Conservation (phyloP, 2,329 filamentous ascomycete genomes). For the Fusarium floridanum region DNA sequence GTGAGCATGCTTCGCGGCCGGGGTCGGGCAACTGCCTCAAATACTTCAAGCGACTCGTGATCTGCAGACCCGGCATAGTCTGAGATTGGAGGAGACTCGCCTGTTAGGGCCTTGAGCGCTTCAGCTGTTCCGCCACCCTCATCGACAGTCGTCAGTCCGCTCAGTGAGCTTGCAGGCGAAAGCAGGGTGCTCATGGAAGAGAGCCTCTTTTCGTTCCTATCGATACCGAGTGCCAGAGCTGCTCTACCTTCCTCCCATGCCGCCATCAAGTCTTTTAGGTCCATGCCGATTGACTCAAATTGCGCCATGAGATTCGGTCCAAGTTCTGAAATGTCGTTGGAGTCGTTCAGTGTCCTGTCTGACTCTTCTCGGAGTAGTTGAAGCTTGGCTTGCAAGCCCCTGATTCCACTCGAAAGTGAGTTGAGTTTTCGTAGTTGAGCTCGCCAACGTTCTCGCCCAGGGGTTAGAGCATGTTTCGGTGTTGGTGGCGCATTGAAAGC, state of each 20-base stretch:
- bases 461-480: constrained; percentile 73
- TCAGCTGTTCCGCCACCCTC: constrained; percentile 62
- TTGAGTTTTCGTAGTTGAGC: constrained; percentile 90
- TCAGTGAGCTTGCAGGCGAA: constrained; percentile 73
- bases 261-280: constrained; percentile 82
- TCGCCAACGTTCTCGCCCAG: constrained; percentile 85
- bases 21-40: constrained; percentile 86
- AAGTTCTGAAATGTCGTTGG: constrained; percentile 79
- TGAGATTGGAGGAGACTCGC: constrained; percentile 70
- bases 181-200: constrained; percentile 72
- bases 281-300: constrained; percentile 93
- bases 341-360: constrained; percentile 80
- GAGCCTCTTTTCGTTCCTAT: constrained; percentile 80
- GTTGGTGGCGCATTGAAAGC: constrained; percentile 67
- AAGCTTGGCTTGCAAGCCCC: constrained; percentile 93
- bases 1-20: constrained; percentile 79
- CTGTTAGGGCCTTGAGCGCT: constrained; percentile 83
- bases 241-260: constrained; percentile 91
- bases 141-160: constrained; percentile 75
- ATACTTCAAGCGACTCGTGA: constrained; percentile 81
- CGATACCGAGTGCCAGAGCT: constrained; percentile 84
- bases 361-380: constrained; percentile 92
- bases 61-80: constrained; percentile 69
- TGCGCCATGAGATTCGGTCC: constrained; percentile 85
- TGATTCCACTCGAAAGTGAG: constrained; percentile 89